Evolutionary conservation across 2,329 filamentous ascomycete species (phyloP), one percentile per base, ranked within the genome.

Genomic region (Exophiala calicioides): DNA sequence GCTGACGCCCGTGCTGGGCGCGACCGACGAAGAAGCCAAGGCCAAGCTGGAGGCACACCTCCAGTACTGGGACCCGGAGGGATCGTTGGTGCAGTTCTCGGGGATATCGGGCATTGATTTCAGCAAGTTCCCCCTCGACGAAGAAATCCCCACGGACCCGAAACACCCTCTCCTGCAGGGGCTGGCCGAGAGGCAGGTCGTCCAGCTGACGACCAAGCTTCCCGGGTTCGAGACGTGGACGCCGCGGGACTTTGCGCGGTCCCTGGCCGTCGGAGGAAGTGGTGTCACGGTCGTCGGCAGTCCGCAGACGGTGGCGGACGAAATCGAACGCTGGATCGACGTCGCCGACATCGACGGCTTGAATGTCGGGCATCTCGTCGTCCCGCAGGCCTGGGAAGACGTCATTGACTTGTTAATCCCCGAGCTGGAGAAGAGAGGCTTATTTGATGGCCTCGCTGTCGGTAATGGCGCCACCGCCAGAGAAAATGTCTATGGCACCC

Each of bases 311-410:
- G 82, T 88, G 1, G 85, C 82, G 0, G 83, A 88, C 59, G 73
- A 76, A 26, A 72, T 88, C 41, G 81, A 88, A 65, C 65, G 70
- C 0, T 88, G 84, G 84, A 70, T 86, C 0, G 60, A 70, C 4
- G 84, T 86, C 60, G 82, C 80, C 0, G 85, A 86, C 56, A 77
- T 88, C 1, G 85, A 88, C 60, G 84, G 85, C 0, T 89, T 89
- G 65, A 89, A 88, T 32, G 33, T 48, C 18, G 80, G 79, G 1
- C 86, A 87, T 53, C 79, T 81, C 0, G 66, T 84, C 13, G 81
- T 83, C 58, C 84, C 83, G 0, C 76, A 80, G 44, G 81, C 81
- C 0, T 87, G 86, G 66, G 77, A 81, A 48, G 83, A 87, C 54
- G 79, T 87, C 12, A 76, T 81, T 30, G 80, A 86, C 21, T 68